Evolutionary conservation across 768 basidiomycete genomes (phyloP).

Genomic region (Pulveroboletus ravenelii): DNA sequence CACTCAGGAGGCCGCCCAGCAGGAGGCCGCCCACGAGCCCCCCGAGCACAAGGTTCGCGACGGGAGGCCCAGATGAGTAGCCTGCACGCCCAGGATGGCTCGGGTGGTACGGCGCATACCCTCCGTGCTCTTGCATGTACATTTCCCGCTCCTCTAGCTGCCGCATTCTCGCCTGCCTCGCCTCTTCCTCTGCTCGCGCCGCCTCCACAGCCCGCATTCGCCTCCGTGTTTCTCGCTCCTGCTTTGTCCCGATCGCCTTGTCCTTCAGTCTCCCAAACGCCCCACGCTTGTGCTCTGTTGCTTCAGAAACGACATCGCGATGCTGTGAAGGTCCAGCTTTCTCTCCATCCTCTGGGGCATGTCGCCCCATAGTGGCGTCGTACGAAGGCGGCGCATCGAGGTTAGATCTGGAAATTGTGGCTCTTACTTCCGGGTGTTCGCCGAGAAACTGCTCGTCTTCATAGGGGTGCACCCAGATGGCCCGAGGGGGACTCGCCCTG

Average conservation of each 20-base stretch:
- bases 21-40: conserved; percentile 48
- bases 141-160: conserved; percentile 30
- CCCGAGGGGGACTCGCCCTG: conserved; percentile 52
- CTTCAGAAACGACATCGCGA: neutral
- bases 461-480: conserved; percentile 70
- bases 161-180: conserved; percentile 16
- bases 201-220: conserved; percentile 30
- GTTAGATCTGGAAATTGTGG: conserved; percentile 9
- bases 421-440: conserved; percentile 46
- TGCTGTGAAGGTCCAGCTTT: neutral
- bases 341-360: conserved; percentile 24
- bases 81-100: conserved; percentile 4
- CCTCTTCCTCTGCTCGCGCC: conserved; percentile 19
- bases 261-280: conserved; percentile 61
- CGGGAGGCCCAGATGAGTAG: neutral
- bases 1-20: conserved; percentile 42
- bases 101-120: conserved; percentile 29
- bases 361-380: conserved; percentile 22
- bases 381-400: conserved; percentile 27
- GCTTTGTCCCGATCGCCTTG: conserved; percentile 58
- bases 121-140: conserved; percentile 32
- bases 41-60: conserved; percentile 31
- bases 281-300: conserved; percentile 40
- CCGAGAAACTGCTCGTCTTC: conserved; percentile 62
- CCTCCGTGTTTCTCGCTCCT: conserved; percentile 50